Conservation (phyloP, 352 stramenopile species). For the Phytophthora foliorum region DNA sequence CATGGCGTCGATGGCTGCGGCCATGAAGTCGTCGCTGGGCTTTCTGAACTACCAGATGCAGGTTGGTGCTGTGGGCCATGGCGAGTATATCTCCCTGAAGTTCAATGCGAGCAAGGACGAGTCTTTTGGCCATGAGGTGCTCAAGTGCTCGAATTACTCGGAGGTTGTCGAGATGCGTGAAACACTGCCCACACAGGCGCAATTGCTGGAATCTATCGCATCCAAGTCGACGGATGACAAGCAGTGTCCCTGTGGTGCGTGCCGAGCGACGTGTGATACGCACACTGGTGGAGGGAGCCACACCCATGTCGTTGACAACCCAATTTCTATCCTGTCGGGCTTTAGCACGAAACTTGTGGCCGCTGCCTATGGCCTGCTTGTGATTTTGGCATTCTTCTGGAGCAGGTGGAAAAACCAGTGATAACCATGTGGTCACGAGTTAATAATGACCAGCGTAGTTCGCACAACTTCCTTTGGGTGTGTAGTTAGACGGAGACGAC, state of each 20-base stretch:
- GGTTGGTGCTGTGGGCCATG: slow-evolving; percentile 87
- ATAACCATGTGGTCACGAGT: background rate
- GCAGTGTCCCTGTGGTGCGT: slow-evolving; percentile 83
- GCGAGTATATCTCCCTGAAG: slow-evolving; percentile 85
- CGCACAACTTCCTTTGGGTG: slow-evolving; percentile 8
- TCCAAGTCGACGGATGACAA: slow-evolving; percentile 53
- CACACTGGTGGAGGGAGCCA: slow-evolving; percentile 43
- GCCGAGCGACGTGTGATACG: slow-evolving; percentile 71
- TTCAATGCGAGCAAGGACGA: slow-evolving; percentile 62
- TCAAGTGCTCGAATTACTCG: slow-evolving; percentile 86
- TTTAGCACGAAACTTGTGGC: slow-evolving; percentile 73
- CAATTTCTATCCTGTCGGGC: slow-evolving; percentile 74
- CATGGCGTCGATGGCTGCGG: slow-evolving; percentile 74
- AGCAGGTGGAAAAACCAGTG: slow-evolving; percentile 51
- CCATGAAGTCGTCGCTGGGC: slow-evolving; percentile 86
- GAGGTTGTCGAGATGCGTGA: slow-evolving; percentile 47
- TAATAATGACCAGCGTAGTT: slow-evolving; percentile 12
- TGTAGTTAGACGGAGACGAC: slow-evolving; percentile 41
- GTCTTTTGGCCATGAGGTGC: slow-evolving; percentile 65
- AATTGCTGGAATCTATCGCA: slow-evolving; percentile 75
- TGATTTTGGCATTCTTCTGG: slow-evolving; percentile 48
- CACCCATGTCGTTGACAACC: slow-evolving; percentile 68
- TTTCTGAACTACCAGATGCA: slow-evolving; percentile 93
- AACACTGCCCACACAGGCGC: slow-evolving; percentile 69
- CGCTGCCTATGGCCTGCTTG: slow-evolving; percentile 62